Base-by-base conservation (phyloP, 345 rosid species). In the Mallotus nudiflorus region DNA sequence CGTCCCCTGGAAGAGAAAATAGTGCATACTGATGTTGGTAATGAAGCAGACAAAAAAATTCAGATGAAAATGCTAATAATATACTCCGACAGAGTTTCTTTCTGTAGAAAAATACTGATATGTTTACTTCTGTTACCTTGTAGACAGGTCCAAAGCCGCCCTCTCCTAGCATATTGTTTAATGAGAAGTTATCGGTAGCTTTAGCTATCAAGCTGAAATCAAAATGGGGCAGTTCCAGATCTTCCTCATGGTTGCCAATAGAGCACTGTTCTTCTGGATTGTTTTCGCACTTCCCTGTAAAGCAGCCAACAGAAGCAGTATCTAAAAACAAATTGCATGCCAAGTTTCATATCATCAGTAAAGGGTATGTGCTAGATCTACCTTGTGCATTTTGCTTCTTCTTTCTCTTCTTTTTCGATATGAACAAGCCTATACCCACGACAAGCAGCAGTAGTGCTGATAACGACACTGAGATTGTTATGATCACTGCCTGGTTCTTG, bases 141-240 rank as follows among this genome's bases (percentile, higher is more conserved):
- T 68, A 68, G 18, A 68, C 71, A 68, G 52, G 52, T 42, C 72
- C 72, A 46, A 40, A 68, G 1, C 72, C 72, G 0, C 72, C 72
- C 13, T 68, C n/a, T 24, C 72, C 72, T 3, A 68, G 37, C n/a
- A 25, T 56, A 19, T 68, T 68, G 19, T 16, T 39, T 1, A 0
- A 6, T 2, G 40, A 53, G 33, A 56, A 68, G 27, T 56, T 28
- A n/a, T 18, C 20, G 4, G 72, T 68, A 10, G 63, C 72, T 9
- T 6, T 22, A 44, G 16, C 64, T 12, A 68, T 8, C 6, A 62
- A 27, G 45, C 9, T 9, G 27, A 68, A 44, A 9, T 45, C 53
- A 56, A 55, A 68, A 7, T 40, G 4, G 19, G 53, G 44, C 6
- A 56, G 25, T 10, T 57, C 55, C 9, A 56, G 11, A 44, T 57